Evolutionary conservation across 345 rosid genomes (phyloP).

Genomic region (Rhodomyrtus tomentosa): DNA sequence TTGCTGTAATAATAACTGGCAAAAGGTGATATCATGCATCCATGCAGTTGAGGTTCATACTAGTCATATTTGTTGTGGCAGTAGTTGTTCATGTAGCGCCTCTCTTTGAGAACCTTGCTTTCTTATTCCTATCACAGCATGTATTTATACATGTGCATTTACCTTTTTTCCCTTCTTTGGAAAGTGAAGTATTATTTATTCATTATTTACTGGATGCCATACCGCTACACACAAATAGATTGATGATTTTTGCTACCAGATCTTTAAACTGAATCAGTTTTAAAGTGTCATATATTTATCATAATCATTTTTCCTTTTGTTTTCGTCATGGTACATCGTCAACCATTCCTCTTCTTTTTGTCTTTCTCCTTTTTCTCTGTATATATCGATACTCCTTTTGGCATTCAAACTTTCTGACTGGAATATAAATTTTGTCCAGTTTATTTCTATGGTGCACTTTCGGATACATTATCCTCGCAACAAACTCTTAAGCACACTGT

Average conservation of each 20-base stretch:
- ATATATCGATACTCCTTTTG: not conserved
- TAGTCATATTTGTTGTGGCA: not conserved
- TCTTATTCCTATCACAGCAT: not conserved
- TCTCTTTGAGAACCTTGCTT: not conserved
- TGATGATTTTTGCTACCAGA: not conserved
- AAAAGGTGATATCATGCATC: conserved; percentile 49
- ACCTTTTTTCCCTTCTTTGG: not conserved
- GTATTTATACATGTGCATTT: not conserved
- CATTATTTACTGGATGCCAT: not conserved
- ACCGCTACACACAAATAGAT: not conserved
- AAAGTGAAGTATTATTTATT: not conserved
- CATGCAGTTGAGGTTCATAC: not conserved
- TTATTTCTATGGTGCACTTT: not conserved
- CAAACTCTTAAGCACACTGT: not conserved
- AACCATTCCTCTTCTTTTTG: not conserved
- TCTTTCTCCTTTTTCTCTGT: not conserved
- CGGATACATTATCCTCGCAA: not conserved
- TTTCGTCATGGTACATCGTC: not conserved
- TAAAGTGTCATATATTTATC: not conserved
- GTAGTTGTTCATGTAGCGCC: not conserved
- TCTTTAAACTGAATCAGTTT: not conserved
- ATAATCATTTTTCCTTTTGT: not conserved
- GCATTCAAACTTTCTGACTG: not conserved
- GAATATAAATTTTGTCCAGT: not conserved
- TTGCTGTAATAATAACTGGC: conserved; percentile 98